Percentiles rank a stretch among this genome's conserved stretches.
These are phyloP conservation scores for Neurospora hispaniola DNA, from an alignment of 495 filamentous ascomycete species.

Conservation along the genomic window DNA sequence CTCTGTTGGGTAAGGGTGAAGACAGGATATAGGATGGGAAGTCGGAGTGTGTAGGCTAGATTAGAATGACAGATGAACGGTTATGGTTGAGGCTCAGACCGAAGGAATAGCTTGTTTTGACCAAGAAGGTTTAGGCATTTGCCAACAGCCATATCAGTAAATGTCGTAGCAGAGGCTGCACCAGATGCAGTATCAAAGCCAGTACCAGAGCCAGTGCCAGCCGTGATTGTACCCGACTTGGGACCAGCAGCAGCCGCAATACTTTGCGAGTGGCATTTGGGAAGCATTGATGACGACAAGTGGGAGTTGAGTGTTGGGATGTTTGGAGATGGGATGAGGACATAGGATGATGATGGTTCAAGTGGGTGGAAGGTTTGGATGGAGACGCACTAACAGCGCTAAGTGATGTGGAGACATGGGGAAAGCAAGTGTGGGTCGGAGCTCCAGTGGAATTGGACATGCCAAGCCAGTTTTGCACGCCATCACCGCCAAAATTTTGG, in stretches of 20 bases:
- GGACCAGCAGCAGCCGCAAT: too few relatives aligned
- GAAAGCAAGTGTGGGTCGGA: background rate
- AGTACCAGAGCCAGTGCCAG: too few relatives aligned
- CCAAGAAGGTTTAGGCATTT: background rate
- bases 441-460: background rate
- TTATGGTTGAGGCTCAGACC: background rate
- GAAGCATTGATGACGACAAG: background rate
- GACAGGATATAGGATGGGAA: background rate
- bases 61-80: background rate
- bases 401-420: background rate
- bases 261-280: too few relatives aligned
- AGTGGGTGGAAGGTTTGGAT: background rate
- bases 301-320: background rate
- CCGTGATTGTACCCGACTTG: too few relatives aligned
- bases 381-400: background rate
- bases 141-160: background rate
- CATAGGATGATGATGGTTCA: background rate
- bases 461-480: conserved; percentile 13
- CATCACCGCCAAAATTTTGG: conserved; percentile 24
- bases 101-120: background rate
- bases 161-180: background rate
- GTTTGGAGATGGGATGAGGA: background rate
- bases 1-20: background rate
- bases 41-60: background rate
- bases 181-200: too few relatives aligned